Conservation (phyloP, 2,329 filamentous ascomycete genomes). For the Clonostachys chloroleuca region DNA sequence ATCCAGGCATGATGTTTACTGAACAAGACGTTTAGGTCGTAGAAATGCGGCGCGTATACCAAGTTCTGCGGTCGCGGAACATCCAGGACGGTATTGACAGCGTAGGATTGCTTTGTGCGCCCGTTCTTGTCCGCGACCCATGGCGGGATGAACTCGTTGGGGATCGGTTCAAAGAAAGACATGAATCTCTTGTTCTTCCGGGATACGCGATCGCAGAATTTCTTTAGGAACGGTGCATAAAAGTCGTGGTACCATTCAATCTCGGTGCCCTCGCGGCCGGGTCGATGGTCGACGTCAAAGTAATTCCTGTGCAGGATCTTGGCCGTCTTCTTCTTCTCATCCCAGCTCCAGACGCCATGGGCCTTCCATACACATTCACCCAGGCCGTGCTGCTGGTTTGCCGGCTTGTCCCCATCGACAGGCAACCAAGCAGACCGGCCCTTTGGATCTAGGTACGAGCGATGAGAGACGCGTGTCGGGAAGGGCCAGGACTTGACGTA, state of each 20-base stretch:
- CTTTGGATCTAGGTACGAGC: slow-evolving; percentile 25
- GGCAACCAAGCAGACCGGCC: slow-evolving; percentile 27
- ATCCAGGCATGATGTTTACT: slow-evolving; percentile 25
- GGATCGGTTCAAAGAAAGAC: slow-evolving; percentile 33
- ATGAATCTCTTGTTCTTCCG: slow-evolving; percentile 18
- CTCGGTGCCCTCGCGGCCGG: slow-evolving; percentile 20
- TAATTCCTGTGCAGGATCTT: slow-evolving; percentile 21
- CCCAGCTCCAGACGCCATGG: slow-evolving; percentile 30
- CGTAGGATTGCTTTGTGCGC: slow-evolving; percentile 11
- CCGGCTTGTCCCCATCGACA: slow-evolving; percentile 6
- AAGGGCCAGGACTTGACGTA: slow-evolving; percentile 36
- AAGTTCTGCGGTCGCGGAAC: slow-evolving; percentile 20
- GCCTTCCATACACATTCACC: slow-evolving; percentile 30
- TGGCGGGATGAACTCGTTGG: slow-evolving; percentile 32
- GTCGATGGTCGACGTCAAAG: slow-evolving; percentile 30
- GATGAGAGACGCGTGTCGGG: slow-evolving; percentile 27
- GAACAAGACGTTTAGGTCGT: slow-evolving; percentile 34
- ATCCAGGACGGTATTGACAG: slow-evolving; percentile 16
- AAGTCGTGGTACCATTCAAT: slow-evolving; percentile 36
- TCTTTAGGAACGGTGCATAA: slow-evolving; percentile 31
- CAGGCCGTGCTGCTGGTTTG: slow-evolving; percentile 13
- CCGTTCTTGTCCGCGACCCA: slow-evolving; percentile 15
- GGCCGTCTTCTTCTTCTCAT: slow-evolving; percentile 17
- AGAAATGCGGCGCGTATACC: slow-evolving; percentile 36
- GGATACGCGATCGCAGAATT: slow-evolving; percentile 25